Evolutionary conservation across 2,329 filamentous ascomycete species (phyloP), one percentile per base, ranked within the genome.

Genomic region (Ophiosphaerella korrae): DNA sequence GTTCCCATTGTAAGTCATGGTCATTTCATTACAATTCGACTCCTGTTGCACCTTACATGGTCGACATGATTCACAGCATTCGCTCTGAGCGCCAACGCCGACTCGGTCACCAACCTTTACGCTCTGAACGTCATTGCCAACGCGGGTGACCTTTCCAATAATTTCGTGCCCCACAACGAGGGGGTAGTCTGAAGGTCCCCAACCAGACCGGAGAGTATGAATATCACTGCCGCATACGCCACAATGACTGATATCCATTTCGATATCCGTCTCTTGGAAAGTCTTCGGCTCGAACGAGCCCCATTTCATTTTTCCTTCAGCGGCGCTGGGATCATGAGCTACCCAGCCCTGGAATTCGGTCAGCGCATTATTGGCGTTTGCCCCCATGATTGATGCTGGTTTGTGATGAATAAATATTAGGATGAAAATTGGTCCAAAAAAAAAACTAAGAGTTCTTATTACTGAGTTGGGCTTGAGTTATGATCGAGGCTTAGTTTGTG

Each of bases 231-330:
- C 71, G 56, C 71, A 74, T 49, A 74, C 63, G 53, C 71, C 71
- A 51, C 70, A 72, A 53, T 62, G 86, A 58, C 62, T 58, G 50
- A 74, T 72, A 7, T 67, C 50, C 54, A 74, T 68, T 47, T 71
- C 67, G 56, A 69, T 60, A 33, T 96, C 90, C 73, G 89, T 84
- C 70, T 92, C 88, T 59, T 87, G 89, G 42, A 66, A 69, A 3
- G 70, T 63, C 67, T 78, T 77, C 35, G 74, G 74, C 46, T 69
- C 60, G 57, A 72, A 78, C 41, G 70, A 72, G 50, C 78, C 73
- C 80, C 80, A 82, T 48, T 77, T 72, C 79, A 83, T 81, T 53
- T 82, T 82, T 53, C 82, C 82, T 36, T 83, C 66, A 47, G 71
- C 78, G 24, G 80, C 71, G 50, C 74, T 73, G 21, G 74, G 63